Evolutionary conservation across 371 early-diverging fungal species (phyloP).

Genomic region (Dinochytrium kinnereticum): DNA sequence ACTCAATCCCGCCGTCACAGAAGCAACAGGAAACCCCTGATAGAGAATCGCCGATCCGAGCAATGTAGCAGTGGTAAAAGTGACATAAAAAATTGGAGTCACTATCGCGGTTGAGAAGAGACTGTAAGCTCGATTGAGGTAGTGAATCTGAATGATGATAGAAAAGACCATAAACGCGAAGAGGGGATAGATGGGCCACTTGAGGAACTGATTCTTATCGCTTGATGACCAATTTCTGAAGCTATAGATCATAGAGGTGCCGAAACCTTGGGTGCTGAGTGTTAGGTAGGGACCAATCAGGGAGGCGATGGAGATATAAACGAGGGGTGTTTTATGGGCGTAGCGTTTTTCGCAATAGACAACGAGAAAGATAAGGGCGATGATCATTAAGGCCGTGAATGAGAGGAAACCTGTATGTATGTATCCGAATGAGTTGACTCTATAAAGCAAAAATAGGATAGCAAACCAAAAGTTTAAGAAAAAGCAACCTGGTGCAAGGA

Average conservation of each 20-base stretch:
- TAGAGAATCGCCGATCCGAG: conserved; percentile 53
- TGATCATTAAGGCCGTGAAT: not conserved
- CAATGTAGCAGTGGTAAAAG: conserved; percentile 59
- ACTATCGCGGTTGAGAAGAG: conserved; percentile 56
- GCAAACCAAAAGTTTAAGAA: not conserved
- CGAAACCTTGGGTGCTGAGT: conserved; percentile 48
- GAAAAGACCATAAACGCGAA: conserved; percentile 46
- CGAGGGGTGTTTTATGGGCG: conserved; percentile 56
- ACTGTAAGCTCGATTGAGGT: conserved; percentile 55
- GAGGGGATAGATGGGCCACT: conserved; percentile 54
- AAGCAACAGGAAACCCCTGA: conserved; percentile 48
- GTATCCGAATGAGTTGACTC: not conserved
- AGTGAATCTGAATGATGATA: conserved; percentile 51
- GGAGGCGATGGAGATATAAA: conserved; percentile 86
- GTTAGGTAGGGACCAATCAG: conserved; percentile 73
- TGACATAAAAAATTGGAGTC: conserved; percentile 63
- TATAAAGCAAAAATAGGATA: not conserved
- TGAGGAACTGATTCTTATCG: conserved; percentile 48
- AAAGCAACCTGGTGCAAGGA: conserved; percentile 69
- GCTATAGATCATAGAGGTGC: conserved; percentile 51
- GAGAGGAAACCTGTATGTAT: not conserved
- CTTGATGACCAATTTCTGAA: conserved; percentile 35
- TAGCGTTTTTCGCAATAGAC: not conserved
- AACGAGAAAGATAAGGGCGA: not conserved
- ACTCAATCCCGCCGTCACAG: conserved; percentile 31